These are phyloP conservation scores for Sequoia sempervirens DNA, from an alignment of 75 land plant genomes.

Conservation along the genomic window DNA sequence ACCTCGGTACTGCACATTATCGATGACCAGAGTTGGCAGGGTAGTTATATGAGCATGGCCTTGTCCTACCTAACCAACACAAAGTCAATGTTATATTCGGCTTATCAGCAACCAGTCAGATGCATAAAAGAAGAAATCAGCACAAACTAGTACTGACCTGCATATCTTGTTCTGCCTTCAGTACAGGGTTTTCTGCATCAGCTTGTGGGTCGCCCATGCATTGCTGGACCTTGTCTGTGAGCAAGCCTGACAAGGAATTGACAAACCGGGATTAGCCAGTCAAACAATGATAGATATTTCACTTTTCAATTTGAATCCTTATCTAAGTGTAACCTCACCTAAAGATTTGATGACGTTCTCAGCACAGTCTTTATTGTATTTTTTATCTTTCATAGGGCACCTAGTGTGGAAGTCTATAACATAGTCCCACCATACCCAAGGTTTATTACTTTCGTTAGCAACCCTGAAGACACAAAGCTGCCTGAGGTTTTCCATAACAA, in stretches of 20 bases:
- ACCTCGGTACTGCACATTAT: conserved; percentile 24
- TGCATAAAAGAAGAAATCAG: not conserved
- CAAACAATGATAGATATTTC: too few species aligned
- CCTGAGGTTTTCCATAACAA: conserved; percentile 55
- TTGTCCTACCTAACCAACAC: conserved; percentile 33
- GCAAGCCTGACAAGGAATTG: conserved; percentile 16
- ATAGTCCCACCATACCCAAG: conserved; percentile 11
- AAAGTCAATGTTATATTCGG: not conserved
- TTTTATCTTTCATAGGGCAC: not conserved
- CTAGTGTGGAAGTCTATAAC: not conserved
- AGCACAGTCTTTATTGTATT: not conserved
- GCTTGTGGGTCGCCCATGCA: not conserved
- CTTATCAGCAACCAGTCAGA: not conserved
- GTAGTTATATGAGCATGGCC: conserved; percentile 59
- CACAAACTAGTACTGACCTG: not conserved
- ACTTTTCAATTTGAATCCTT: not conserved
- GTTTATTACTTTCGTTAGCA: conserved; percentile 27
- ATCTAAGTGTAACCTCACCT: not conserved
- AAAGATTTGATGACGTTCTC: not conserved
- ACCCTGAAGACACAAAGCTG: conserved; percentile 64
- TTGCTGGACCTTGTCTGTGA: conserved; percentile 22
- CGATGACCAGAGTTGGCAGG: conserved; percentile 56
- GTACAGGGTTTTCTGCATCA: not conserved
- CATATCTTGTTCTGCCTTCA: not conserved
- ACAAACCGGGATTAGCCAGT: not conserved